Evolutionary conservation across 2,329 filamentous ascomycete species (phyloP).

Genomic region (Tolypocladium ovalisporum): DNA sequence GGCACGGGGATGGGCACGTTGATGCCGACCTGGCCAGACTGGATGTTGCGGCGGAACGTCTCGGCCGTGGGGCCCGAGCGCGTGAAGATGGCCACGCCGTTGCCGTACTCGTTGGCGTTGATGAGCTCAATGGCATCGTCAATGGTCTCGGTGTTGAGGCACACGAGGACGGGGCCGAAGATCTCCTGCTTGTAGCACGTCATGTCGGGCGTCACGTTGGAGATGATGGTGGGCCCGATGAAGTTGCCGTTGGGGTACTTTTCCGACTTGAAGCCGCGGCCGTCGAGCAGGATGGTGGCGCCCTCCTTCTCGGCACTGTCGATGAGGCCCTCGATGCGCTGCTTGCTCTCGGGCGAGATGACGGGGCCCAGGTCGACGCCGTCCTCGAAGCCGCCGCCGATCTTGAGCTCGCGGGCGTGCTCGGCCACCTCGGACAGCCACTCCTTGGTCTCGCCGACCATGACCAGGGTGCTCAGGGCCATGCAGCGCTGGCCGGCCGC

Average conservation of each 20-base stretch:
- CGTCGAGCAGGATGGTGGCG: conserved; percentile 72
- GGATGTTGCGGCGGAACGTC: conserved; percentile 68
- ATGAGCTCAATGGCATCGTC: conserved; percentile 74
- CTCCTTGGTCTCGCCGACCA: conserved; percentile 75
- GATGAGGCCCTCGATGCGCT: conserved; percentile 67
- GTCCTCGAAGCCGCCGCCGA: conserved; percentile 73
- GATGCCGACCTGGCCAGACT: conserved; percentile 78
- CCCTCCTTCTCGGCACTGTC: conserved; percentile 69
- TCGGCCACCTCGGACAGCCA: conserved; percentile 73
- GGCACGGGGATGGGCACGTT: conserved; percentile 72
- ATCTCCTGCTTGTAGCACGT: conserved; percentile 78
- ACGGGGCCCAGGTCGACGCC: conserved; percentile 74
- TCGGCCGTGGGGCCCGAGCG: conserved; percentile 65
- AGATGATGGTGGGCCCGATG: conserved; percentile 74
- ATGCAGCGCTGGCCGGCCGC: conserved; percentile 81
- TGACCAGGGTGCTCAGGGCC: conserved; percentile 73
- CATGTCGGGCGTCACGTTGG: conserved; percentile 71
- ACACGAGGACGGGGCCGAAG: conserved; percentile 76
- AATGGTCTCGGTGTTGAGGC: conserved; percentile 65
- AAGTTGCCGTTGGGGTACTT: conserved; percentile 84
- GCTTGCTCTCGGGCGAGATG: conserved; percentile 68
- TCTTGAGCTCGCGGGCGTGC: conserved; percentile 59
- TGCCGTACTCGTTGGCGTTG: conserved; percentile 79
- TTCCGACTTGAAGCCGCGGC: conserved; percentile 59
- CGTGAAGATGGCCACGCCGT: conserved; percentile 79